Evolutionary conservation across 148 eudicot species (phyloP), one percentile per base, ranked within the genome.

Genomic region (Camellia lanceoleosa): DNA sequence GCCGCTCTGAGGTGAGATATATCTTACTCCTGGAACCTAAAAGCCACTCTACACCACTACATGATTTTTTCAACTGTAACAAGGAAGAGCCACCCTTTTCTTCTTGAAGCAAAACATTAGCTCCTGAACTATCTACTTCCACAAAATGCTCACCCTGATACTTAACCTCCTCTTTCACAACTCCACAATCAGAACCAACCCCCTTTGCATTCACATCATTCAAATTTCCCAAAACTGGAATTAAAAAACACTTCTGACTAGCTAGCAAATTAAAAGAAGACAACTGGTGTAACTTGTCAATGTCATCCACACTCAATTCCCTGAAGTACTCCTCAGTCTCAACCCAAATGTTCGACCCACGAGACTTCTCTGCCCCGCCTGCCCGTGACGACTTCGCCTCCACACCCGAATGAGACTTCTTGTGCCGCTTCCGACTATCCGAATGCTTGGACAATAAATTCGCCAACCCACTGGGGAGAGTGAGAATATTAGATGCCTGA

Each of bases 41-140:
- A 82, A 96, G 92, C 99, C 99, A 94, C 82, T 93, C 99, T 71
- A 91, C 69, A 80, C 97, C 92, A 81, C 89, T 89, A 86, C 87
- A 84, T 1, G 80, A 71, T 54, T 20, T 79, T 51, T 71, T 75
- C 42, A 77, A 65, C 68, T 77, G 83, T n/a, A 64, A 72, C 38
- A 20, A 81, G 78, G 89, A 68, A 67, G 74, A 74, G 74, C 71
- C 75, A 61, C 61, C 73, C 20, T 81, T 81, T 52, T 67, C 81
- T 38, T 70, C 79, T 58, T 55, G 70, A 52, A 43, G 23, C 20
- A 59, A 60, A 42, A 5, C 67, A 54, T n/a, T 59, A 44, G 15
- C 80, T 46, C 72, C 84, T 38, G 16, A 81, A 68, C 76, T 75
- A 67, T 87, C 95, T 54, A 87, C 71, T 44, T 92, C 92, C 87